Percentiles rank a stretch among this genome's conserved stretches.
Conservation (phyloP, 176 grass and related monocot species). For the Elaeis guineensis region DNA sequence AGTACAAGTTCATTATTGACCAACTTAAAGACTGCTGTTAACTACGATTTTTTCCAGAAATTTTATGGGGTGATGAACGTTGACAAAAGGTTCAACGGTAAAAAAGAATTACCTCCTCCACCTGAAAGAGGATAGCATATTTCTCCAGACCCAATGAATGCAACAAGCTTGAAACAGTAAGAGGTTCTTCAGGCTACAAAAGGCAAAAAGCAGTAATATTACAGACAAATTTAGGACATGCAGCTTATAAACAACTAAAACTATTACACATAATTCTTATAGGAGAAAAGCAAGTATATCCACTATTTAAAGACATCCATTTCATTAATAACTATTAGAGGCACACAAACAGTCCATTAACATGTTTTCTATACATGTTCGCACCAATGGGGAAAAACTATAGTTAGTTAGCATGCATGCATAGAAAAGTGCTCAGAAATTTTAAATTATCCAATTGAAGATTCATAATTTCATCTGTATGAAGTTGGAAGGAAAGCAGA, state of each 20-base stretch:
- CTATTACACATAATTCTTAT: too few species aligned
- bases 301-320: too few species aligned
- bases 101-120: conserved; percentile 63
- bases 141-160: conserved; percentile 67
- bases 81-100: background rate
- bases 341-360: too few species aligned
- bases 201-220: conserved; percentile 9
- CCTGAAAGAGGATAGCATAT: conserved; percentile 77
- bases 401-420: background rate
- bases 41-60: background rate
- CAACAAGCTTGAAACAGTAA: conserved; percentile 58
- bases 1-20: background rate
- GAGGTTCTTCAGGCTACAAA: conserved; percentile 47
- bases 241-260: too few species aligned
- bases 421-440: background rate
- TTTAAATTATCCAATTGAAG: background rate
- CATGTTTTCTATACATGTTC: too few species aligned
- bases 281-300: too few species aligned
- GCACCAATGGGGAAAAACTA: background rate
- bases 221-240: background rate
- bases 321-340: too few species aligned
- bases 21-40: background rate
- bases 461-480: background rate
- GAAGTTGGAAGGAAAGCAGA: background rate
- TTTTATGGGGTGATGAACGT: background rate